Evolutionary conservation across 139 green algal species (phyloP), one percentile per base, ranked within the genome.

Genomic region (Coccomyxa sp.): DNA sequence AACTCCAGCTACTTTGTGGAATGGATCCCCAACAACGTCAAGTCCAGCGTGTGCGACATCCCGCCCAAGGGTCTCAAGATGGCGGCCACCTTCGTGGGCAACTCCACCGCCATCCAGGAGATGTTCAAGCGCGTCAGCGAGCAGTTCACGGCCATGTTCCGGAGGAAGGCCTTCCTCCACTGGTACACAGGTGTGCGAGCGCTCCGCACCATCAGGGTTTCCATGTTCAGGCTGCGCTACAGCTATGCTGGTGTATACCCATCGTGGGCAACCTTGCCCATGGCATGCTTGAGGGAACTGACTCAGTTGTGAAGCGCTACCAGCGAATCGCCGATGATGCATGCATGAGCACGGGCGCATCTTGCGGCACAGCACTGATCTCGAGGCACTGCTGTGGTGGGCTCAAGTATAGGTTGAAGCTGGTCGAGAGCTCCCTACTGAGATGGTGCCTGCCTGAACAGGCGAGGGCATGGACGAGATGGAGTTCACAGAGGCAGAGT

Each of bases 71-170:
- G 95, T 76, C 89, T 98, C 35, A 98, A 98, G 89, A 99, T 99
- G 95, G 89, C 86, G 36, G 95, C 95, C 33, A 99, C 95, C 73
- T 99, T 99, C 86, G 89, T 99, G 70, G 95, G 95, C 80, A 98
- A 98, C 91, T 94, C 91, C 50, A 98, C 94, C 27, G 94, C 93
- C 78, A 93, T 97, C 84, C 93, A 97, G 88, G 93, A 97, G 87
- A 97, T 95, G 91, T 96, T 95, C 93, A 97, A 94, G 93, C 94
- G 92, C 82, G 95, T 94, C 73, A 88, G 80, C 55, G 96, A 99
- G 91, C 96, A 99, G 91, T 99, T 99, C 90, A 99, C 96, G 39
- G 95, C 95, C 81, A 99, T 99, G 96, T 99, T 99, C 95, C 85
- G 96, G 54, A 90, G 96, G 79, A 99, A 99, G 89, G 96, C 96